A percentile compares a stretch with the other conserved stretches of the same genome.
phyloP scores from a whole-genome alignment of 331 rosid genomes.

The Malus hybrid region DNA sequence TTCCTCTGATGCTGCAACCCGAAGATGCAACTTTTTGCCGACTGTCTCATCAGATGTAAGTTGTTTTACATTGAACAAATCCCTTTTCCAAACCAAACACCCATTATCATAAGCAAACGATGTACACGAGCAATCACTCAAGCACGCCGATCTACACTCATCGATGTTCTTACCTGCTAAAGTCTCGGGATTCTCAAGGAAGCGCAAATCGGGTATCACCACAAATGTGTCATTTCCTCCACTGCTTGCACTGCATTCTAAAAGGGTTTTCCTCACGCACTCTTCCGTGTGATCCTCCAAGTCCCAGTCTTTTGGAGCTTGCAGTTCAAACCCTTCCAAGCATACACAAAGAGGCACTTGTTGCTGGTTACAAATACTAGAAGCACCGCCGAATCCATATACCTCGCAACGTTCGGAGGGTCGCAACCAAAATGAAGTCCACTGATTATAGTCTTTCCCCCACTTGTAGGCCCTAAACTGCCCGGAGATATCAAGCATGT shows the following conservation, averaged over 20 bases:
- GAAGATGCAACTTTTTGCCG: neutral
- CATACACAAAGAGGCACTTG: slow-evolving; percentile 13
- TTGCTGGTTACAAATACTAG: slow-evolving; percentile 5
- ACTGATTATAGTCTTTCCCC: neutral
- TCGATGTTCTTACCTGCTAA: neutral
- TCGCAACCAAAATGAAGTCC: slow-evolving; percentile 10
- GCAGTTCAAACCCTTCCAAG: slow-evolving; percentile 15
- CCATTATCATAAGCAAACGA: slow-evolving; percentile 5
- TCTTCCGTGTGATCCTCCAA: slow-evolving; percentile 9
- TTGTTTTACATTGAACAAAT: neutral
- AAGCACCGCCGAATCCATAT: slow-evolving; percentile 8
- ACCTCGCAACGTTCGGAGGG: slow-evolving; percentile 2
- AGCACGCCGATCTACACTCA: slow-evolving; percentile 14
- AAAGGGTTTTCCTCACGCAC: slow-evolving; percentile 4
- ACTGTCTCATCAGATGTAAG: neutral
- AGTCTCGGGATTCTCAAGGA: neutral
- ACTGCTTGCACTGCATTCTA: neutral
- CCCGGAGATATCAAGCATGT: slow-evolving; percentile 17
- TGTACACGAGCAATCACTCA: slow-evolving; percentile 11
- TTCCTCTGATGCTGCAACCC: neutral
- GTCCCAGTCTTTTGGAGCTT: neutral
- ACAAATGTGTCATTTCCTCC: neutral
- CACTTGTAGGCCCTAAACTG: slow-evolving; percentile 10
- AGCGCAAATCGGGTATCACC: neutral
- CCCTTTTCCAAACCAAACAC: slow-evolving; percentile 14